These are phyloP conservation scores for Ceratocystis huliohia DNA, from an alignment of 2,329 filamentous ascomycete genomes.

Conservation along the genomic window DNA sequence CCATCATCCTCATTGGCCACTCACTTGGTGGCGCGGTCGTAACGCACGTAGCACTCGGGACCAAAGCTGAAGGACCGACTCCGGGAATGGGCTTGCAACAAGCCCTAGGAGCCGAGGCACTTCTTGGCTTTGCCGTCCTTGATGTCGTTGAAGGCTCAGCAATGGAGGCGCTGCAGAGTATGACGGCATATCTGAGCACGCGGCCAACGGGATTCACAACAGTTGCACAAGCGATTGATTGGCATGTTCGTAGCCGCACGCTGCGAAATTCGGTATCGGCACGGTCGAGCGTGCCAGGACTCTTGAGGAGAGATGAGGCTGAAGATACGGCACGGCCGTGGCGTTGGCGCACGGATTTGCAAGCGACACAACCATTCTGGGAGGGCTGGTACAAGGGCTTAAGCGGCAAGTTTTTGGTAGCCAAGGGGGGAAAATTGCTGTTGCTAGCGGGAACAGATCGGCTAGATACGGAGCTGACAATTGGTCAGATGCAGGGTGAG, in stretches of 20 bases:
- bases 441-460: conserved; percentile 81
- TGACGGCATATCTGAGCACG: conserved; percentile 81
- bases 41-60: conserved; percentile 58
- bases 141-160: conserved; percentile 95
- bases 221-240: conserved; percentile 70
- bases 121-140: conserved; percentile 79
- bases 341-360: conserved; percentile 78
- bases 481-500: conserved; percentile 90
- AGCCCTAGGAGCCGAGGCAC: conserved; percentile 44
- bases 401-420: conserved; percentile 74
- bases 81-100: conserved; percentile 27
- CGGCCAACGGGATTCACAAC: conserved; percentile 68
- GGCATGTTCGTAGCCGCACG: conserved; percentile 83
- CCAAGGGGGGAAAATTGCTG: conserved; percentile 70
- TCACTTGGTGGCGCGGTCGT: conserved; percentile 86
- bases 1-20: conserved; percentile 75
- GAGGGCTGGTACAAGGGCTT: conserved; percentile 84
- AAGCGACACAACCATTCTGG: conserved; percentile 80
- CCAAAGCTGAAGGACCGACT: conserved; percentile 64
- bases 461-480: conserved; percentile 81
- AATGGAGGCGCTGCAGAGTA: conserved; percentile 85
- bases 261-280: conserved; percentile 76
- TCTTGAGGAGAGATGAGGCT: conserved; percentile 44
- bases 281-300: conserved; percentile 69
- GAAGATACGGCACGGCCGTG: conserved; percentile 38